phyloP scores from a whole-genome alignment of 768 basidiomycete species.

The Serendipita sp. region DNA sequence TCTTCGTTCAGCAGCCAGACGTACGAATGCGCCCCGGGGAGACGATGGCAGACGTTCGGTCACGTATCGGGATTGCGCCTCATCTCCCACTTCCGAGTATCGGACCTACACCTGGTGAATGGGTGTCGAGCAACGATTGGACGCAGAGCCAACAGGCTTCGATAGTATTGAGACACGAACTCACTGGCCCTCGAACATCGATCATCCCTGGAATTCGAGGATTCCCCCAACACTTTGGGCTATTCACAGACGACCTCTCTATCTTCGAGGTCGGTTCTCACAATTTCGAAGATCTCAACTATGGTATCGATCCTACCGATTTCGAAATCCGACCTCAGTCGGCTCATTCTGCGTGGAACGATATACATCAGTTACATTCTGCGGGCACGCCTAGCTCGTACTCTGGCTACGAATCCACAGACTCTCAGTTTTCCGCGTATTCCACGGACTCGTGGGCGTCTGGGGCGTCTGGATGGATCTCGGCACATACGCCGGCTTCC shows the following conservation, averaged over 20 bases:
- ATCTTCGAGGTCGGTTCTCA: not conserved
- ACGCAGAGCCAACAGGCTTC: slow-evolving; percentile 59
- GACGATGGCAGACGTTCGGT: slow-evolving; percentile 18
- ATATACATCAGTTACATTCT: not conserved
- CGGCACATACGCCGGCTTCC: not conserved
- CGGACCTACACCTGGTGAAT: slow-evolving; percentile 23
- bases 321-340: not conserved
- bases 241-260: not conserved
- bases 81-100: slow-evolving; percentile 5
- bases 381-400: not conserved
- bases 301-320: not conserved
- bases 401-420: not conserved
- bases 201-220: slow-evolving; percentile 1
- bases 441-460: not conserved
- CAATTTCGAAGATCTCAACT: not conserved
- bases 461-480: not conserved
- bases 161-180: slow-evolving; percentile 42
- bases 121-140: slow-evolving; percentile 61
- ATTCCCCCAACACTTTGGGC: not conserved
- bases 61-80: slow-evolving; percentile 12
- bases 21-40: slow-evolving; percentile 53
- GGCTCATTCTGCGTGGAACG: not conserved
- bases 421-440: not conserved
- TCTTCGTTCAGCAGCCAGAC: slow-evolving; percentile 49
- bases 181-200: slow-evolving; percentile 33